Percentiles rank a stretch among this genome's conserved stretches.
Evolutionary conservation across 1,284 basidiomycete genomes (phyloP).

Genomic region (Coniferiporia weirii): DNA sequence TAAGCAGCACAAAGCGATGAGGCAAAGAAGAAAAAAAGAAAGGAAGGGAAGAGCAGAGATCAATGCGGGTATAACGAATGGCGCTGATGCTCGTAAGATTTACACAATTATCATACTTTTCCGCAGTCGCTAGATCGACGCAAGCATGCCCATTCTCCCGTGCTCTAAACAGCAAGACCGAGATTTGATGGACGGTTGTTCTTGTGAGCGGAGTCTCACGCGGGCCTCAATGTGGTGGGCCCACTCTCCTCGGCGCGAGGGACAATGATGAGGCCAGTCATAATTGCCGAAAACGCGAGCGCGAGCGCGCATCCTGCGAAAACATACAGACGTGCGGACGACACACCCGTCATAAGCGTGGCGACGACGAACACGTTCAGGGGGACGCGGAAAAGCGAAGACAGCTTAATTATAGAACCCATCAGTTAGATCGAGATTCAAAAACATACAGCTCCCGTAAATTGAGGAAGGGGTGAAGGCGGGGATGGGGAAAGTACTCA

Average conservation of each 20-base stretch:
- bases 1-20: neutral
- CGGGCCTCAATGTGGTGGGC: conserved; percentile 3
- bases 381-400: conserved; percentile 68
- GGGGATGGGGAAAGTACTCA: conserved; percentile 29
- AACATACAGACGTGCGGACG: conserved; percentile 56
- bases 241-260: conserved; percentile 15
- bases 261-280: conserved; percentile 47
- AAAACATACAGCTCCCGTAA: conserved; percentile 1
- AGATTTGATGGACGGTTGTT: neutral
- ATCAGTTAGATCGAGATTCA: neutral
- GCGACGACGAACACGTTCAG: conserved; percentile 69
- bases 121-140: neutral
- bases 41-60: neutral
- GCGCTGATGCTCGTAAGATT: too few relatives aligned
- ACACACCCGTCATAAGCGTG: conserved; percentile 65
- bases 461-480: neutral
- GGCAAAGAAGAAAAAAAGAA: neutral
- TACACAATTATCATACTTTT: neutral
- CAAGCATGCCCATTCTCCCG: neutral
- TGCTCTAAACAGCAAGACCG: neutral
- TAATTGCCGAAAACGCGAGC: conserved; percentile 54
- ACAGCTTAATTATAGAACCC: conserved; percentile 38
- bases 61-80: neutral
- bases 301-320: conserved; percentile 54
- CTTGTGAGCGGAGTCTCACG: neutral